A percentile compares a stretch with the other conserved stretches of the same genome.
phyloP scores from a whole-genome alignment of 1,284 basidiomycete genomes.

The Naganishia sp. region DNA sequence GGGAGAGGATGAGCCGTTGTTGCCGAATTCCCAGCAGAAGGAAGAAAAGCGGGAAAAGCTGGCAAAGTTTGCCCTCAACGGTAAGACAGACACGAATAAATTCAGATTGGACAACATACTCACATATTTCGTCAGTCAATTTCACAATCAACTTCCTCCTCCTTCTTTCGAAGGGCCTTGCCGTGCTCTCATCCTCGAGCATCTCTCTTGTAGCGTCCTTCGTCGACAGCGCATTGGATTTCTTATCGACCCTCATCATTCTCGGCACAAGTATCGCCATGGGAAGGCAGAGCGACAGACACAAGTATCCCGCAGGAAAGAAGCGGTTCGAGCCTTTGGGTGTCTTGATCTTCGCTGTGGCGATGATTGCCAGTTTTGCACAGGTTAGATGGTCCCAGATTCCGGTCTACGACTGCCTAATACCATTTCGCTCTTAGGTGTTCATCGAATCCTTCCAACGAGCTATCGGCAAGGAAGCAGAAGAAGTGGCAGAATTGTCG shows the following conservation, averaged over 20 bases:
- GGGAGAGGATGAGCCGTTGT: conserved; percentile 41
- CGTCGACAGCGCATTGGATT: conserved; percentile 60
- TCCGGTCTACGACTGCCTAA: neutral
- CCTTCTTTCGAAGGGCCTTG: conserved; percentile 57
- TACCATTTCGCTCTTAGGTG: conserved; percentile 48
- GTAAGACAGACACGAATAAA: conserved; percentile 36
- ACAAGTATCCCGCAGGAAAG: conserved; percentile 58
- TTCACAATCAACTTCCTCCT: conserved; percentile 57
- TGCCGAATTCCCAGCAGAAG: conserved; percentile 33
- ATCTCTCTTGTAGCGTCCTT: conserved; percentile 61
- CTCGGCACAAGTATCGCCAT: conserved; percentile 52
- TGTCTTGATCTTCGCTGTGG: conserved; percentile 59
- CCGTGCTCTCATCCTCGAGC: conserved; percentile 59
- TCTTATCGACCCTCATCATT: conserved; percentile 58
- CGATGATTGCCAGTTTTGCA: conserved; percentile 59
- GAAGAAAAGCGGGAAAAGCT: conserved; percentile 46
- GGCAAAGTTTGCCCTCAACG: conserved; percentile 47
- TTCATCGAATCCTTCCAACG: conserved; percentile 57
- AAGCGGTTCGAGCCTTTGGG: conserved; percentile 57
- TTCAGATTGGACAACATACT: neutral
- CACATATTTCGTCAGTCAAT: conserved; percentile 43
- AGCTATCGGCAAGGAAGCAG: conserved; percentile 44
- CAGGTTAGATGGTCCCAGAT: conserved; percentile 27
- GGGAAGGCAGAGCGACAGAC: conserved; percentile 38
- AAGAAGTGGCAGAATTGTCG: conserved; percentile 47